phyloP scores from a whole-genome alignment of 2,329 filamentous ascomycete species.

The Penicillium digitatum region DNA sequence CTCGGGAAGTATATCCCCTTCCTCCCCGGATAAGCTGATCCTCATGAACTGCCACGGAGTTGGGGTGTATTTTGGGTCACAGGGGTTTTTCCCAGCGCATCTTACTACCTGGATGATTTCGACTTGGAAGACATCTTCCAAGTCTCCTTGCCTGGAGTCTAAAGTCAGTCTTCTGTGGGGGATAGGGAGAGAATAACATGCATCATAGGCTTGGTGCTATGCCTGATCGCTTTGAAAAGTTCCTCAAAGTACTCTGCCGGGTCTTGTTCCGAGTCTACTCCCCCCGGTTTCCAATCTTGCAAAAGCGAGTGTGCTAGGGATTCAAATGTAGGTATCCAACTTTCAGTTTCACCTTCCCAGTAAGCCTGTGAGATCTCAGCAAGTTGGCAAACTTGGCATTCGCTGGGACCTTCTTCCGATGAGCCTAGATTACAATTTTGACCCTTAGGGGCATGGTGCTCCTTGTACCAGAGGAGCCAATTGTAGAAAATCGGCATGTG shows the following conservation, averaged over 20 bases:
- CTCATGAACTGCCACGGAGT: background rate
- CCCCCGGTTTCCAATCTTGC: background rate
- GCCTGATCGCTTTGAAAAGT: background rate
- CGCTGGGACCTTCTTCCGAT: background rate
- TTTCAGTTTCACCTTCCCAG: constrained; percentile 11
- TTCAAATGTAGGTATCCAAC: background rate
- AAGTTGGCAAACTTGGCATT: constrained; percentile 16
- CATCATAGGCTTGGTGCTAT: background rate
- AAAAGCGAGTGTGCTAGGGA: background rate
- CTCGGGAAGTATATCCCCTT: background rate
- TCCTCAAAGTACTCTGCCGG: constrained; percentile 2
- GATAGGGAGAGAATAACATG: background rate
- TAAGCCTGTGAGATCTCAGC: constrained; percentile 12
- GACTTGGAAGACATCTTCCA: background rate
- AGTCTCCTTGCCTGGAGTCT: constrained; percentile 6
- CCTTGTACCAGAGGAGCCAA: constrained; percentile 15
- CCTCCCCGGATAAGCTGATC: background rate
- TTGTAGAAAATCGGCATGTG: constrained; percentile 25
- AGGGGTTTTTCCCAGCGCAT: background rate
- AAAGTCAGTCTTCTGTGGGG: background rate
- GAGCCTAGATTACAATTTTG: background rate
- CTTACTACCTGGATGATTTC: background rate
- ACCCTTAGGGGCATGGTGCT: constrained; percentile 1
- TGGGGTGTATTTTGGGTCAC: background rate
- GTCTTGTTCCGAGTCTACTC: constrained; percentile 8